Evolutionary conservation across 768 basidiomycete species (phyloP).

Genomic region (Tulasnella sp.): DNA sequence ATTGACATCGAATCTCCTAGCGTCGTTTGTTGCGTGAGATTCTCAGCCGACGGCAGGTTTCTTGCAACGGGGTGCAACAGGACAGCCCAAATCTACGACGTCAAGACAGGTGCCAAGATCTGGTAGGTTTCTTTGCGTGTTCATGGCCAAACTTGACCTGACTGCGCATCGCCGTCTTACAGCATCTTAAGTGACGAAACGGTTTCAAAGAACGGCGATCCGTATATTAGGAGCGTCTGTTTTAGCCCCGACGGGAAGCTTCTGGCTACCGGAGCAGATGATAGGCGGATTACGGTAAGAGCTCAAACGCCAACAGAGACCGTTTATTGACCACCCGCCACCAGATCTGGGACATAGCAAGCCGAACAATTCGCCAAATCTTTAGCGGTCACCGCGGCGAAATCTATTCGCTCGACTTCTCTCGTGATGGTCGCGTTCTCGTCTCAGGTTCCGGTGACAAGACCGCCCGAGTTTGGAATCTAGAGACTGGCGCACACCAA

Average conservation of each 20-base stretch:
- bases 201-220: conserved; percentile 69
- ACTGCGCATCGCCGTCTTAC: conserved; percentile 5
- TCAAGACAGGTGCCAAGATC: conserved; percentile 76
- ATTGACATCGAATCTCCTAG: conserved; percentile 39
- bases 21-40: conserved; percentile 86
- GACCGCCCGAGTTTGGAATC: conserved; percentile 60
- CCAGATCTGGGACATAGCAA: conserved; percentile 89
- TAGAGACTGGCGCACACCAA: conserved; percentile 47
- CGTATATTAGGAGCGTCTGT: conserved; percentile 85
- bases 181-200: conserved; percentile 61
- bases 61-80: conserved; percentile 96
- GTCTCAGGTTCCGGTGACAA: conserved; percentile 85
- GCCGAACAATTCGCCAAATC: conserved; percentile 69
- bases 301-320: background rate
- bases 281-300: conserved; percentile 81
- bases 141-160: conserved; percentile 29
- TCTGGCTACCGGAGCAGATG: conserved; percentile 82
- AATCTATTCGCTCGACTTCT: conserved; percentile 92
- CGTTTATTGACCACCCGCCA: background rate
- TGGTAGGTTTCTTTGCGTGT: conserved; percentile 53
- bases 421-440: conserved; percentile 76
- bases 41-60: conserved; percentile 88
- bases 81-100: conserved; percentile 92
- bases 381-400: conserved; percentile 90
- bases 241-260: conserved; percentile 70